These are phyloP conservation scores for Acacia acuminata DNA, from an alignment of 306 rosid species.

Conservation along the genomic window DNA sequence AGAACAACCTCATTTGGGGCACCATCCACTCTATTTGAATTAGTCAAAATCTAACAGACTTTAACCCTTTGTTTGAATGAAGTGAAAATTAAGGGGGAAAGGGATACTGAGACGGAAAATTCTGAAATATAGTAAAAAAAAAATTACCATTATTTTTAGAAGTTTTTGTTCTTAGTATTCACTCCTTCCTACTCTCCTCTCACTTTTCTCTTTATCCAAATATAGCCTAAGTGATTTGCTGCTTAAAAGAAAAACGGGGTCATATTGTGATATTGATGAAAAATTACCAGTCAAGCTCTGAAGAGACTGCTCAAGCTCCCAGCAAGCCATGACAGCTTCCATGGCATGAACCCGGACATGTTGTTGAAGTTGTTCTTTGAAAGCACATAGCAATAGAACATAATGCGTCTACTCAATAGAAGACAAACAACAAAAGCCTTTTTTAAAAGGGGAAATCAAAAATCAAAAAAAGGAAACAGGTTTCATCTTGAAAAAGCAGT, in stretches of 20 bases:
- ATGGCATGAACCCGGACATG: constrained; percentile 90
- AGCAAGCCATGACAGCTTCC: constrained; percentile 96
- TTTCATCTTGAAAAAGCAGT: constrained; percentile 18
- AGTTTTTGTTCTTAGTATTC: too few species aligned
- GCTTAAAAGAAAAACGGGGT: not conserved
- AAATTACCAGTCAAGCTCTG: constrained; percentile 80
- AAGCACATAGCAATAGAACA: constrained; percentile 73
- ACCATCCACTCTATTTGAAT: not conserved
- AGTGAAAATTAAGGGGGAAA: too few species aligned
- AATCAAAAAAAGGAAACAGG: not conserved
- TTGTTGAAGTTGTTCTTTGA: constrained; percentile 85
- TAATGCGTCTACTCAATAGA: constrained; percentile 59
- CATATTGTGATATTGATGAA: not conserved
- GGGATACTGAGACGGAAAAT: too few species aligned
- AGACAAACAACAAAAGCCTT: constrained; percentile 4
- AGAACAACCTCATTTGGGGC: not conserved
- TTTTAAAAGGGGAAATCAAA: not conserved
- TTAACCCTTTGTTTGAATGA: too few species aligned
- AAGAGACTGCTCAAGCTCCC: constrained; percentile 89
- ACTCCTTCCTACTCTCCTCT: too few species aligned
- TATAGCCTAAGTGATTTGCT: not conserved
- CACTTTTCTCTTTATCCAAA: too few species aligned
- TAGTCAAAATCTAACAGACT: not conserved
- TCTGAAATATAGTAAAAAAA: too few species aligned
- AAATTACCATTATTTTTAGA: too few species aligned